phyloP scores from a whole-genome alignment of 257 asterid species.

The Orobanche coerulescens region DNA sequence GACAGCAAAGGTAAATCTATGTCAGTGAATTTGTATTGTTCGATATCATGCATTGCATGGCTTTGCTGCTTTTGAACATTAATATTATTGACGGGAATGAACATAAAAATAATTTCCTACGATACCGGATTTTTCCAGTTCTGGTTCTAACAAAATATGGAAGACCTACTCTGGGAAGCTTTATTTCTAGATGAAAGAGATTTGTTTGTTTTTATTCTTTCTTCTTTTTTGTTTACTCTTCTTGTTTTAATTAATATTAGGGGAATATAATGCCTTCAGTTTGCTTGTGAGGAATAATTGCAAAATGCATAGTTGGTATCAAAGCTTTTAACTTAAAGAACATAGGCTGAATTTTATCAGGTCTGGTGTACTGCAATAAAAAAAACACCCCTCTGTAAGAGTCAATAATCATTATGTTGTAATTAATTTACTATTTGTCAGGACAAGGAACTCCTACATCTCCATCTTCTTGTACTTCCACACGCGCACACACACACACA shows the following conservation, averaged over 20 bases:
- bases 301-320: neutral
- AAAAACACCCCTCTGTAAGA: neutral
- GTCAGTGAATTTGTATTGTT: neutral
- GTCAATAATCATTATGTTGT: neutral
- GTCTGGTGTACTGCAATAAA: neutral
- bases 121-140: neutral
- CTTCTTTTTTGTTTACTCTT: no score
- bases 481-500: neutral
- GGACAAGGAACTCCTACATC: constrained; percentile 1
- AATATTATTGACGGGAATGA: neutral
- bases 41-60: neutral
- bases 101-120: neutral
- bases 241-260: neutral
- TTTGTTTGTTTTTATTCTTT: neutral
- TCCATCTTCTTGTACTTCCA: neutral
- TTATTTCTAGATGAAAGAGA: neutral
- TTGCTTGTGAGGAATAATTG: neutral
- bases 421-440: neutral
- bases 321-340: neutral
- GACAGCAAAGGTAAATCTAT: constrained; percentile 54
- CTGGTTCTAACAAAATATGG: neutral
- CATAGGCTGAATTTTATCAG: neutral
- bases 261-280: neutral
- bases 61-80: neutral
- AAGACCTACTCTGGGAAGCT: neutral